A percentile compares a stretch with the other conserved stretches of the same genome.
phyloP scores from a whole-genome alignment of 1,284 basidiomycete genomes.

The Cutaneotrichosporon sp. region DNA sequence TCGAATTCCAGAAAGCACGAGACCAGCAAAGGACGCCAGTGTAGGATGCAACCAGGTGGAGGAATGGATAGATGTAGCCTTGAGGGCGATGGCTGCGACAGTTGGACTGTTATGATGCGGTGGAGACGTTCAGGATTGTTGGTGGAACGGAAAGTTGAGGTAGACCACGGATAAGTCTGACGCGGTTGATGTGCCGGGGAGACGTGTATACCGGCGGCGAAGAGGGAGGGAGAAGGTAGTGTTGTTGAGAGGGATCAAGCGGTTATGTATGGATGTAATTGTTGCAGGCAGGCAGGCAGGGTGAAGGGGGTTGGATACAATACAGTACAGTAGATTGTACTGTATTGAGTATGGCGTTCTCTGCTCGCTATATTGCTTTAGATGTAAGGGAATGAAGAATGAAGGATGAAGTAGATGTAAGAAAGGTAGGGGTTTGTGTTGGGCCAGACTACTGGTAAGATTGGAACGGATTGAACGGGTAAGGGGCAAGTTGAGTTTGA shows the following conservation, averaged over 20 bases:
- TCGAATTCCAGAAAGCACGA: conserved; percentile 1
- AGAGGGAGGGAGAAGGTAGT: neutral
- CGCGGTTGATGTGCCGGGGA: neutral
- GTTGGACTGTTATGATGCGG: neutral
- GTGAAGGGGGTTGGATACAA: too few relatives aligned
- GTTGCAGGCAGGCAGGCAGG: neutral
- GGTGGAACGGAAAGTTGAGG: neutral
- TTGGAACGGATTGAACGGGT: neutral
- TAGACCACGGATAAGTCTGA: neutral
- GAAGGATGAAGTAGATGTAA: neutral
- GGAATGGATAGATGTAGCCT: neutral
- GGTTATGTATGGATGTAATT: neutral
- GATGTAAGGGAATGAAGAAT: too few relatives aligned
- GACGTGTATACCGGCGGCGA: neutral
- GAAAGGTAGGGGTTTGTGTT: neutral
- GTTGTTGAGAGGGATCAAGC: neutral
- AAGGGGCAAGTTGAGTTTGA: conserved; percentile 2
- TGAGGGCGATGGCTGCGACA: neutral
- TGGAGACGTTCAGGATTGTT: neutral
- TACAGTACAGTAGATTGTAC: too few relatives aligned
- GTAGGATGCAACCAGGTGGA: neutral
- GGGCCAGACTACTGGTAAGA: neutral
- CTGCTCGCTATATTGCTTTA: too few relatives aligned
- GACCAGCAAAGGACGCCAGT: neutral
- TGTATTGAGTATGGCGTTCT: too few relatives aligned